Percentiles rank a stretch among this genome's conserved stretches.
These are phyloP conservation scores for Davidsoniella eucalypti DNA, from an alignment of 2,329 filamentous ascomycete genomes.

Conservation along the genomic window DNA sequence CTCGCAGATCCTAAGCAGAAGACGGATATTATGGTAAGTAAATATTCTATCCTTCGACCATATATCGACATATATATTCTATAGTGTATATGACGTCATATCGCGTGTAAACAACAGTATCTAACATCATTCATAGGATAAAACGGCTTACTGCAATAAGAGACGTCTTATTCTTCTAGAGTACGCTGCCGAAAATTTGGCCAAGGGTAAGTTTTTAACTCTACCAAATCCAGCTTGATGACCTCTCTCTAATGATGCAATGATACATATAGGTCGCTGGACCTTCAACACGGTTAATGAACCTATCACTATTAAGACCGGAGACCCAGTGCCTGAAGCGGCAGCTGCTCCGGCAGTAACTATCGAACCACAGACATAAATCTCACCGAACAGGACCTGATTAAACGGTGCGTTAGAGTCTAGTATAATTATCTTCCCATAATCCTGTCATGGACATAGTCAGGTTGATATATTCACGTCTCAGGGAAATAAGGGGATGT, in stretches of 20 bases:
- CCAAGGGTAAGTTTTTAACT: conserved; percentile 43
- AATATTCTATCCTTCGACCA: not conserved
- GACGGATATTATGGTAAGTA: conserved; percentile 65
- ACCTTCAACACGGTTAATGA: conserved; percentile 11
- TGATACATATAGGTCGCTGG: conserved; percentile 9
- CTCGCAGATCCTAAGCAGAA: conserved; percentile 77
- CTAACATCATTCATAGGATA: conserved; percentile 35
- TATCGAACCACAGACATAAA: too few species aligned
- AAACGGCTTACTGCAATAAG: conserved; percentile 93
- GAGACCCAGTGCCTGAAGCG: not conserved
- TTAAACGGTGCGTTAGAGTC: too few species aligned
- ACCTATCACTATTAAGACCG: conserved; percentile 6
- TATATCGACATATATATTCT: not conserved
- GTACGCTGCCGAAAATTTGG: conserved; percentile 84
- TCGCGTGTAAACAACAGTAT: not conserved
- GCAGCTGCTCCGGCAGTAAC: not conserved
- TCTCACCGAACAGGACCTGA: too few species aligned
- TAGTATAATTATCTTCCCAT: too few species aligned
- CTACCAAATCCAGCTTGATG: not conserved
- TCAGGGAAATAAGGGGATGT: not conserved
- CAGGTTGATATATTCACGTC: too few species aligned
- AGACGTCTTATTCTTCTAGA: conserved; percentile 76
- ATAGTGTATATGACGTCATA: conserved; percentile 6
- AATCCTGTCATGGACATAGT: too few species aligned
- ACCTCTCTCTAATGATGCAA: not conserved